These are phyloP conservation scores for Podosphaera xanthii DNA, from an alignment of 2,329 filamentous ascomycete species.

Conservation along the genomic window DNA sequence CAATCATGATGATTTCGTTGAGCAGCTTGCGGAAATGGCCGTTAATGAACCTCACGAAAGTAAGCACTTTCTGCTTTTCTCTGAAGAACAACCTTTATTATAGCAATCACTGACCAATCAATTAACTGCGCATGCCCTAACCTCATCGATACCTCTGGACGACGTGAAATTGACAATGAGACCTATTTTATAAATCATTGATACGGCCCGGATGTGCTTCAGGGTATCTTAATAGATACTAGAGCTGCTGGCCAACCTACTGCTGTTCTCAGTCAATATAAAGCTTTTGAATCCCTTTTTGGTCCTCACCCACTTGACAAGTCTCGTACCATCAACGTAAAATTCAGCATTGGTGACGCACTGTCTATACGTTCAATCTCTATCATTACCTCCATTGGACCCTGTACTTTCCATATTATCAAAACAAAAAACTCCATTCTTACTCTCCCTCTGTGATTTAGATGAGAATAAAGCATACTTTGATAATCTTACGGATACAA, in stretches of 20 bases:
- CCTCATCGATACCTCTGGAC: neutral
- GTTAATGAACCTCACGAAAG: neutral
- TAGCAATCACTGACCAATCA: neutral
- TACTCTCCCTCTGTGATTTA: neutral
- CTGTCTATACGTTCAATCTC: neutral
- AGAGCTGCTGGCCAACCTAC: neutral
- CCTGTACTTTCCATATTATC: neutral
- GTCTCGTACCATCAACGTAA: neutral
- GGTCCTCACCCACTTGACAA: neutral
- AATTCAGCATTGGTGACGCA: neutral
- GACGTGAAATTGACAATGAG: neutral
- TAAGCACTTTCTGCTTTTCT: neutral
- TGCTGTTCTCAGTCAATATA: neutral
- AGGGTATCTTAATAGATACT: neutral
- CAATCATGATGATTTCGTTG: neutral
- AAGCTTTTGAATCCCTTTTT: neutral
- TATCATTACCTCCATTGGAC: neutral
- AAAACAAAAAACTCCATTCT: neutral
- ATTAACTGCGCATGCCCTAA: neutral
- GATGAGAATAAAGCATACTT: neutral
- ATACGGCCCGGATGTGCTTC: neutral
- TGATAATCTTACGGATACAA: neutral
- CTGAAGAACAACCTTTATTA: neutral
- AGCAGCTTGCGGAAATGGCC: neutral
- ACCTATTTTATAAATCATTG: neutral